Evolutionary conservation across 192 early-diverging fungal genomes (phyloP), one percentile per base, ranked within the genome.

Genomic region (Kappamyces sp.): DNA sequence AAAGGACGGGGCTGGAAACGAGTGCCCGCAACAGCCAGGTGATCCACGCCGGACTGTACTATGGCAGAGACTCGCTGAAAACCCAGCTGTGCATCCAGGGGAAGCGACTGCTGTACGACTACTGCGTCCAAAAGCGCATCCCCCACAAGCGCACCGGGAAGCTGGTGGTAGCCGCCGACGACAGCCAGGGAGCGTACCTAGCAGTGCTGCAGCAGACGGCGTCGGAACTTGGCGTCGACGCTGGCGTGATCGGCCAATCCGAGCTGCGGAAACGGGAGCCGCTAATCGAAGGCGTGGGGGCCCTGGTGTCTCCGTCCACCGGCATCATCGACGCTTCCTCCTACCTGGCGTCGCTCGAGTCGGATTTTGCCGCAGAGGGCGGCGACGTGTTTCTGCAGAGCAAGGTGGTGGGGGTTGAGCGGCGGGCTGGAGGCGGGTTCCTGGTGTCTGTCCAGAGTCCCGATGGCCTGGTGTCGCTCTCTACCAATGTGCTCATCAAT

Each of bases 31-130:
- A 92, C 75, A 89, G 86, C 57, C 87, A 92, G 64, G 87, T 94
- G 9, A 94, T 94, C 61, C 91, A 94, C 48, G 89, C 86, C 4
- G 91, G 91, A 0, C 70, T 94, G 8, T 90, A 91, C 70, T 94
- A 92, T 46, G 88, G 89, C 1, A 55, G 59, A 9, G 66, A 82
- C 58, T 88, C 84, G 38, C 67, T 92, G 39, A 90, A 90, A 62
- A 90, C 89, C 6, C 51, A 46, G 32, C 69, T 94, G 0, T 92
- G 90, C 64, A 87, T 90, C 31, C 73, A 82, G 2, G 91, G 91
- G 31, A 89, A 87, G 23, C 42, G 70, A 0, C 63, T 87, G 51
- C 62, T 94, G 15, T 91, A 92, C 65, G 71, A 72, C 5, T 74
- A 86, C 43, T 82, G 81, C 55, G 54, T 60, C 31, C 66, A 67